Evolutionary conservation across 345 rosid species (phyloP).

Genomic region (thale cress (Arabidopsis thaliana)): DNA sequence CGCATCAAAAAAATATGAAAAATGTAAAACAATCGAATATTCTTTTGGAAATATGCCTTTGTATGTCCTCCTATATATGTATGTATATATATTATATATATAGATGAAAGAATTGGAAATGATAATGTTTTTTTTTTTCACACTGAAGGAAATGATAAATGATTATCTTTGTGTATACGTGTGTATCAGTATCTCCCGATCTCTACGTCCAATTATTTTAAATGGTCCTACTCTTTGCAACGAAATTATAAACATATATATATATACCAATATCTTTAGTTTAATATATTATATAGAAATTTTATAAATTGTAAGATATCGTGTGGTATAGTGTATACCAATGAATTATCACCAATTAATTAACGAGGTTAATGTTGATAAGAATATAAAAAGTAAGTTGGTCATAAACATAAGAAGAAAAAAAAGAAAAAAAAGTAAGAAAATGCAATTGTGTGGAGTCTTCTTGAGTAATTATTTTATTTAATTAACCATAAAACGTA

Average conservation of each 20-base stretch:
- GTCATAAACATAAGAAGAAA: background rate
- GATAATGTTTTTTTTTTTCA: too few relatives aligned
- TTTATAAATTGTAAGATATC: background rate
- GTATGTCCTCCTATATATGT: background rate
- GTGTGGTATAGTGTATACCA: conserved; percentile 1
- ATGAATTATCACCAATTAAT: background rate
- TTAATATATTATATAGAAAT: background rate
- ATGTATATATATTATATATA: background rate
- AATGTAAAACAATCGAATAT: conserved; percentile 25
- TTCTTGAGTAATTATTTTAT: too few relatives aligned
- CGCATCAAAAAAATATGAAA: conserved; percentile 9
- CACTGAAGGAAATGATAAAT: conserved; percentile 5
- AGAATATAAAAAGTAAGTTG: background rate
- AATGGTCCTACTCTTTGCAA: conserved; percentile 30
- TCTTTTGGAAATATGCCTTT: conserved; percentile 35
- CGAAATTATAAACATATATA: background rate
- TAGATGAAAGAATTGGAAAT: background rate
- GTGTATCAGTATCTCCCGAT: conserved; percentile 39
- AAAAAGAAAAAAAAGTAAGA: too few relatives aligned
- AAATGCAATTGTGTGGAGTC: too few relatives aligned
- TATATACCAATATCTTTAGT: conserved; percentile 7
- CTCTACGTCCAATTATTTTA: conserved; percentile 35
- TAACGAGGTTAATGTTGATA: background rate
- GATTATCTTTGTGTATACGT: conserved; percentile 42
- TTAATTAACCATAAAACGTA: too few relatives aligned